These are phyloP conservation scores for Pichia norvegensis DNA, from an alignment of 1,139 yeast genomes.

Conservation along the genomic window DNA sequence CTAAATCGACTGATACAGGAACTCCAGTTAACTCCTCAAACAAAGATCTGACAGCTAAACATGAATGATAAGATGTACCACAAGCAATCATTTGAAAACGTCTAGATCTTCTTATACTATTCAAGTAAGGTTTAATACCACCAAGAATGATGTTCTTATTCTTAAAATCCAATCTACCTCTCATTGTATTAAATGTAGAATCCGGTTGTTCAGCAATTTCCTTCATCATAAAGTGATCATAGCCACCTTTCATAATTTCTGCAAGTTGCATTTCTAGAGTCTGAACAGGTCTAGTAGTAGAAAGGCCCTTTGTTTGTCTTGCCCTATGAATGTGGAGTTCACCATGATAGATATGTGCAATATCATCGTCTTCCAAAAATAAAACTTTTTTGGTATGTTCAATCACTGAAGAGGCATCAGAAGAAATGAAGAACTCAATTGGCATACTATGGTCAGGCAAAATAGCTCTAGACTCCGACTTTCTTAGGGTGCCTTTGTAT, in stretches of 20 bases:
- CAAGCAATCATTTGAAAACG: slow-evolving; percentile 98
- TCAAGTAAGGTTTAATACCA: slow-evolving; percentile 78
- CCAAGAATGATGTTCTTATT: slow-evolving; percentile 74
- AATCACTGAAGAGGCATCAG: slow-evolving; percentile 97
- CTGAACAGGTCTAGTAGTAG: slow-evolving; percentile 91
- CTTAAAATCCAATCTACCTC: slow-evolving; percentile 96
- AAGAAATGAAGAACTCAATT: slow-evolving; percentile 90
- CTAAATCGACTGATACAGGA: slow-evolving; percentile 93
- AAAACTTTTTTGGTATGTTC: slow-evolving; percentile 96
- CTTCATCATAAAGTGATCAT: slow-evolving; percentile 96
- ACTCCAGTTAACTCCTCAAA: slow-evolving; percentile 96
- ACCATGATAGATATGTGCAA: slow-evolving; percentile 97
- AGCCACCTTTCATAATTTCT: slow-evolving; percentile 96
- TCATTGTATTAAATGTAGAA: slow-evolving; percentile 96
- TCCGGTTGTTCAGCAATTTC: slow-evolving; percentile 99
- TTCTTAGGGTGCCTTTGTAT: slow-evolving; percentile 21
- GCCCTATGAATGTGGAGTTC: slow-evolving; percentile 98
- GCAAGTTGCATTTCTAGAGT: slow-evolving; percentile 95
- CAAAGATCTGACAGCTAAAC: slow-evolving; percentile 92
- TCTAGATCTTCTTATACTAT: slow-evolving; percentile 89
- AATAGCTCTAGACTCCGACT: slow-evolving; percentile 29
- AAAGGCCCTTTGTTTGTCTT: slow-evolving; percentile 81
- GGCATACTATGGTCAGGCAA: slow-evolving; percentile 39
- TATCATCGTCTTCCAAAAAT: slow-evolving; percentile 95
- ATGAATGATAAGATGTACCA: slow-evolving; percentile 98